Base-by-base conservation (phyloP, 208 protist genomes). In the Spongospora subterranea region DNA sequence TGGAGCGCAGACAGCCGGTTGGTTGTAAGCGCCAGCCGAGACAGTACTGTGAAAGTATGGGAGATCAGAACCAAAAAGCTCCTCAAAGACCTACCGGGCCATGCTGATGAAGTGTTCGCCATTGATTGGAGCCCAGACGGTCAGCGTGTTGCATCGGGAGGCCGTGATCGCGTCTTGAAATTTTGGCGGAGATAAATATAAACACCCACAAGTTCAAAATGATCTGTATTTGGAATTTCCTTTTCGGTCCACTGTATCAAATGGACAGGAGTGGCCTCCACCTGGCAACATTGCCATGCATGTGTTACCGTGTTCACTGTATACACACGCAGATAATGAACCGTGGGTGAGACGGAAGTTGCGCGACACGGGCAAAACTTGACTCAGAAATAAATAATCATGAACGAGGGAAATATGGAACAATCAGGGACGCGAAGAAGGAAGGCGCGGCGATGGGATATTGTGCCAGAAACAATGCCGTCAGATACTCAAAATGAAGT, bases 61-160 rank as follows among this genome's bases (percentile, higher is more conserved):
- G 89, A 93, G 39, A 71, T 92, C 0, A 41, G 65, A 29, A 92
- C 89, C 0, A 29, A 71, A 32, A 93, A 95, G 91, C 38, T 96
- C 0, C 43, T 91, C 77, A n/a, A 92, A 13, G 93, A 96, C 45
- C 93, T 96, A 39, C 94, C 94, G n/a, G 94, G 94, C 6, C 94
- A 96, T 88, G 90, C 89, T 0, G 94, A 96, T 89, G 94, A 96
- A 89, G 94, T 95, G 35, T 95, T 90, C 77, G 20, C 93, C 45
- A 1, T 95, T 45, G 94, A 95, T 77, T 95, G 93, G 93, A 76
- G 39, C 6, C 93, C 92, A 38, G 82, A 95, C 50, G 94, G 94
- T 20, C 77, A 91, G 29, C 46, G 88, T 38, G 94, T 93, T 46
- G 93, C 88, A 13, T 94, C 92, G 17, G 94, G 92, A 0, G 76